A percentile compares a stretch with the other conserved stretches of the same genome.
Conservation (phyloP, 148 eudicot species). For the Diospyros kaki region DNA sequence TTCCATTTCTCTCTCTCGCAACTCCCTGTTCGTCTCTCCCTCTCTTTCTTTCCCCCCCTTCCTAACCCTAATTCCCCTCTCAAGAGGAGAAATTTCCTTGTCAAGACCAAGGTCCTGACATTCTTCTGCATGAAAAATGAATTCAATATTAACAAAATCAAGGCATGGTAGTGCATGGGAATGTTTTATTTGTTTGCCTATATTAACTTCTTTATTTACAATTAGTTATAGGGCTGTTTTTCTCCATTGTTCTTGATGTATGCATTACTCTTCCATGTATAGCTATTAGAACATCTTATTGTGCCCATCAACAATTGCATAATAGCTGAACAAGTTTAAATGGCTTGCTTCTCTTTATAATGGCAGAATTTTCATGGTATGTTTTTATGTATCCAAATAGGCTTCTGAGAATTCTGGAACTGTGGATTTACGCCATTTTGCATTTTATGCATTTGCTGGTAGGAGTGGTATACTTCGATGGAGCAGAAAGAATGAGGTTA, state of each 20-base stretch:
- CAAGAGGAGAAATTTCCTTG: no score
- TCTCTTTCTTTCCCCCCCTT: no score
- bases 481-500: slow-evolving; percentile 86
- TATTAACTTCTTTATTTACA: not conserved
- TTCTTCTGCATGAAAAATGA: not conserved
- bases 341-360: not conserved
- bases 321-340: not conserved
- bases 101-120: no score
- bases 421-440: slow-evolving; percentile 93
- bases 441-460: slow-evolving; percentile 92
- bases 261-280: not conserved
- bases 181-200: not conserved
- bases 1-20: no score
- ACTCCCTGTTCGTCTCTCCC: no score
- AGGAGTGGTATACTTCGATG: slow-evolving; percentile 77
- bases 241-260: not conserved
- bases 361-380: not conserved
- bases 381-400: slow-evolving; percentile 20
- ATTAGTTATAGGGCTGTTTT: no score
- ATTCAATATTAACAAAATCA: not conserved
- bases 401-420: slow-evolving; percentile 55
- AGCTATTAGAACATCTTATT: slow-evolving; percentile 4
- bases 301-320: not conserved
- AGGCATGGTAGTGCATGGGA: no score
- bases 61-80: no score